Percentiles rank a stretch among this genome's conserved stretches.
Evolutionary conservation across 2,329 filamentous ascomycete species (phyloP).

Genomic region (Aureobasidium subglaciale): DNA sequence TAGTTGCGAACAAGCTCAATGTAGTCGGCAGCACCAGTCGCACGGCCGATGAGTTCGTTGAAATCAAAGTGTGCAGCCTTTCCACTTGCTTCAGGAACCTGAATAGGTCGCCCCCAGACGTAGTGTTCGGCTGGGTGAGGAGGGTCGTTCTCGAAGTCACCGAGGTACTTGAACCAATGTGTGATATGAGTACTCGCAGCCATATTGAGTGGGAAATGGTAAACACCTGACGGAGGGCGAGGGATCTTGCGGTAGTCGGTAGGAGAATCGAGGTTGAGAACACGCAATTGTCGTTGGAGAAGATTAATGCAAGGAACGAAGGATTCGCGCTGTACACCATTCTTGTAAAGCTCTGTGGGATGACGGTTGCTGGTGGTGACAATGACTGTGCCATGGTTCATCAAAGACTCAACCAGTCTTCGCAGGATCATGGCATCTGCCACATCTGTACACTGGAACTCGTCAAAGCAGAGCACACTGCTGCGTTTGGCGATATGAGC

Average conservation of each 20-base stretch:
- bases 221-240: slow-evolving; percentile 84
- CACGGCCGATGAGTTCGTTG: slow-evolving; percentile 82
- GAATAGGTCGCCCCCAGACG: slow-evolving; percentile 89
- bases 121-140: slow-evolving; percentile 72
- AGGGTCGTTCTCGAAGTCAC: slow-evolving; percentile 67
- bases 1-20: slow-evolving; percentile 85
- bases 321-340: slow-evolving; percentile 90
- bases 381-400: slow-evolving; percentile 94
- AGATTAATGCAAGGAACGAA: slow-evolving; percentile 95
- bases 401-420: slow-evolving; percentile 76
- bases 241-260: slow-evolving; percentile 98
- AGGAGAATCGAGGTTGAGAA: slow-evolving; percentile 89
- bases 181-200: slow-evolving; percentile 75
- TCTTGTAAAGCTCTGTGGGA: slow-evolving; percentile 93
- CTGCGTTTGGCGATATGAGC: slow-evolving; percentile 84
- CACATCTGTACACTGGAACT: slow-evolving; percentile 98
- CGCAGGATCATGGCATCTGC: slow-evolving; percentile 97
- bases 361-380: slow-evolving; percentile 97
- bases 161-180: slow-evolving; percentile 93
- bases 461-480: slow-evolving; percentile 91
- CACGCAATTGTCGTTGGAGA: slow-evolving; percentile 72
- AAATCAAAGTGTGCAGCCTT: slow-evolving; percentile 88
- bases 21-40: slow-evolving; percentile 91
- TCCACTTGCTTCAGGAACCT: slow-evolving; percentile 80
- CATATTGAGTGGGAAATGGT: slow-evolving; percentile 78